Evolutionary conservation across 2,329 filamentous ascomycete species (phyloP).

Genomic region (Remersonia thermophila): DNA sequence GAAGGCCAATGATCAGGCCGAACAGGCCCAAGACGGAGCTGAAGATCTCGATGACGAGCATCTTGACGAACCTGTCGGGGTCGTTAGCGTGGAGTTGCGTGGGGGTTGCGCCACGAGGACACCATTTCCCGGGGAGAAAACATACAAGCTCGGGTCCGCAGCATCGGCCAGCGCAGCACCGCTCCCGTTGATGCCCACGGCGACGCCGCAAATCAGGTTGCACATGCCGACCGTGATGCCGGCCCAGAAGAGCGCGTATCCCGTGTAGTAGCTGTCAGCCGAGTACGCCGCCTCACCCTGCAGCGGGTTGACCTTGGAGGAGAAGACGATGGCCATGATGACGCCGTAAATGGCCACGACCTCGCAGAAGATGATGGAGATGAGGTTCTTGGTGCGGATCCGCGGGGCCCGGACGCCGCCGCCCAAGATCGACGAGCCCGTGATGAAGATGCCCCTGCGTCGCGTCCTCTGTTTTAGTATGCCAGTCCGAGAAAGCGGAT

Average conservation of each 20-base stretch:
- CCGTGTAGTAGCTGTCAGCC: constrained; percentile 78
- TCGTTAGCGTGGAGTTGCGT: constrained; percentile 17
- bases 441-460: constrained; percentile 93
- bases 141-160: constrained; percentile 78
- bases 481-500: neutral
- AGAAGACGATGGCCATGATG: constrained; percentile 99
- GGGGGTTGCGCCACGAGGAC: no score
- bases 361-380: constrained; percentile 99
- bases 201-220: constrained; percentile 91
- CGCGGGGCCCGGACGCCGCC: constrained; percentile 92
- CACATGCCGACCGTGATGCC: constrained; percentile 90
- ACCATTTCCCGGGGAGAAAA: constrained; percentile 12
- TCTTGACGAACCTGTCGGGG: constrained; percentile 79
- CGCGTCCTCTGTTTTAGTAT: constrained; percentile 3
- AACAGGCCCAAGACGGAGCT: constrained; percentile 95
- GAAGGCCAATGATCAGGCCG: constrained; percentile 84
- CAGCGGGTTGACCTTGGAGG: constrained; percentile 65
- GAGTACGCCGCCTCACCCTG: constrained; percentile 54
- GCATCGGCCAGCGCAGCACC: constrained; percentile 94
- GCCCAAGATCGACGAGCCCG: constrained; percentile 91
- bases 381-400: constrained; percentile 98
- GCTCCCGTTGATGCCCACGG: constrained; percentile 95
- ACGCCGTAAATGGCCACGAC: constrained; percentile 99
- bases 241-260: constrained; percentile 91
- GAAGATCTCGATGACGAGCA: constrained; percentile 98